Evolutionary conservation across 2,329 filamentous ascomycete genomes (phyloP).

Genomic region (Pseudofabraea citricarpa): DNA sequence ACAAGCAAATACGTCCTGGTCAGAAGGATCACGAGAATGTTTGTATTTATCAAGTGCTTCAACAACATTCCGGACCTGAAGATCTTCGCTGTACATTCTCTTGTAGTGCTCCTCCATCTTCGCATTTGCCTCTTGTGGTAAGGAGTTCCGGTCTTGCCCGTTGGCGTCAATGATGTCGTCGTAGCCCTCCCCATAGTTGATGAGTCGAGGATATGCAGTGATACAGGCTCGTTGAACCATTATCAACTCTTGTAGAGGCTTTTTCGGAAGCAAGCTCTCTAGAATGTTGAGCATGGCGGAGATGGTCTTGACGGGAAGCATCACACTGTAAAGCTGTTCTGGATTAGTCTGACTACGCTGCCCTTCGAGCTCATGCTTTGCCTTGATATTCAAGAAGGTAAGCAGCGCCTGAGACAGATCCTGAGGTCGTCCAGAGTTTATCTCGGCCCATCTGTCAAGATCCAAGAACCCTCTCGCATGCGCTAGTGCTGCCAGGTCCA

Average conservation of each 20-base stretch:
- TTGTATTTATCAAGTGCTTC: slow-evolving; percentile 83
- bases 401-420: slow-evolving; percentile 68
- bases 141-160: slow-evolving; percentile 72
- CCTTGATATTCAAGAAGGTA: slow-evolving; percentile 81
- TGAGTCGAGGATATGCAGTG: slow-evolving; percentile 85
- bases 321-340: slow-evolving; percentile 61
- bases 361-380: slow-evolving; percentile 70
- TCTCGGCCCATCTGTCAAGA: slow-evolving; percentile 73
- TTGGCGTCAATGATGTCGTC: slow-evolving; percentile 89
- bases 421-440: slow-evolving; percentile 59
- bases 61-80: slow-evolving; percentile 81
- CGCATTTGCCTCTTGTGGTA: slow-evolving; percentile 73
- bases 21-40: slow-evolving; percentile 72
- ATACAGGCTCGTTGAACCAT: slow-evolving; percentile 82
- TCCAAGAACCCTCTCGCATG: slow-evolving; percentile 79
- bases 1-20: slow-evolving; percentile 94
- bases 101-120: slow-evolving; percentile 99
- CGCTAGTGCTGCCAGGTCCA: slow-evolving; percentile 81
- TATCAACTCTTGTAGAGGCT: slow-evolving; percentile 64
- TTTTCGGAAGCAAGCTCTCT: slow-evolving; percentile 60
- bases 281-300: slow-evolving; percentile 75
- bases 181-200: slow-evolving; percentile 92
- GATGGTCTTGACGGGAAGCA: slow-evolving; percentile 80
- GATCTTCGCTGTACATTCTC: slow-evolving; percentile 92
- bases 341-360: slow-evolving; percentile 55